Evolutionary conservation across 129 eudicot species (phyloP).

Genomic region (Flaveria bidentis): DNA sequence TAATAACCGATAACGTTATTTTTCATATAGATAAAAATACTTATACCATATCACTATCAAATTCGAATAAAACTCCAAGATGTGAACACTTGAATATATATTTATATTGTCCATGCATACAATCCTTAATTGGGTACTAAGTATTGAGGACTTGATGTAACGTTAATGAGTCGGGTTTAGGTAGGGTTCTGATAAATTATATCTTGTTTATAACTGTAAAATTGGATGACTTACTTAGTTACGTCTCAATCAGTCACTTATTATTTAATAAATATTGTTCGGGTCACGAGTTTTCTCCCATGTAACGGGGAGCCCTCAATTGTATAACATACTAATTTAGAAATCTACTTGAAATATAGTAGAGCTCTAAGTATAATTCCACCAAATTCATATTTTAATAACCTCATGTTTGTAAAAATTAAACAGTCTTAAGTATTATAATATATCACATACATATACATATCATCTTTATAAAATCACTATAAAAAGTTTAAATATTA

Average conservation of each 20-base stretch:
- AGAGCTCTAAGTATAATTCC: too few species aligned
- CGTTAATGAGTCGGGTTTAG: not conserved
- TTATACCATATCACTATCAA: constrained; percentile 4
- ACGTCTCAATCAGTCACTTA: not conserved
- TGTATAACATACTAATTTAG: too few species aligned
- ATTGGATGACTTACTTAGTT: not conserved
- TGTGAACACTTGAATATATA: not conserved
- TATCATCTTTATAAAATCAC: too few species aligned
- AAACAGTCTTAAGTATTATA: too few species aligned
- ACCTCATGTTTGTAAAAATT: too few species aligned
- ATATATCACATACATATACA: too few species aligned
- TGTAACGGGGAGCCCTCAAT: not conserved
- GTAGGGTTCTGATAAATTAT: not conserved
- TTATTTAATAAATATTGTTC: not conserved
- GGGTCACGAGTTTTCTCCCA: not conserved
- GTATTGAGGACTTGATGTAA: not conserved
- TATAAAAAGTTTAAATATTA: too few species aligned
- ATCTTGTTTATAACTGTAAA: not conserved
- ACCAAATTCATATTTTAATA: too few species aligned
- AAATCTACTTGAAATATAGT: too few species aligned
- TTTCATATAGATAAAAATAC: not conserved
- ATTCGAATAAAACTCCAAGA: constrained; percentile 1
- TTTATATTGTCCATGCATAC: not conserved
- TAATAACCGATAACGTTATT: constrained; percentile 8
- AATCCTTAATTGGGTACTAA: constrained; percentile 3